A percentile compares a stretch with the other conserved stretches of the same genome.
Conservation (phyloP, 306 rosid genomes). For the Herpetospermum pedunculosum region DNA sequence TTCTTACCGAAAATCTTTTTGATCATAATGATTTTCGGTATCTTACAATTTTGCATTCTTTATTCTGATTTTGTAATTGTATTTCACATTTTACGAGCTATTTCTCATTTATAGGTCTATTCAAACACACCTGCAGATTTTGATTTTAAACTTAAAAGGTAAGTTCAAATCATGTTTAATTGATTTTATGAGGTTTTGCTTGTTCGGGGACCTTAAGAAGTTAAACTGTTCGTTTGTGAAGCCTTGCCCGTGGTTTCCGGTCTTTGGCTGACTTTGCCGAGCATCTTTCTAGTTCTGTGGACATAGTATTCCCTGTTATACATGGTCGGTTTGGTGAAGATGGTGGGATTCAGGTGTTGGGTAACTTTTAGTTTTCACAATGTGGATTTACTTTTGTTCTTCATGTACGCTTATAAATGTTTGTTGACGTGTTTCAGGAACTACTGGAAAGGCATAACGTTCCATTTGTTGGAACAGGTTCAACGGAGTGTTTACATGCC, state of each 20-base stretch:
- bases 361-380: slow-evolving; percentile 2
- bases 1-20: no score
- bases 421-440: slow-evolving; percentile 39
- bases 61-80: not conserved
- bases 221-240: slow-evolving; percentile 27
- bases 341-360: slow-evolving; percentile 81
- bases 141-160: slow-evolving; percentile 93
- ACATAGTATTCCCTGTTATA: slow-evolving; percentile 86
- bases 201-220: slow-evolving; percentile 5
- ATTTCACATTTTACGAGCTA: not conserved
- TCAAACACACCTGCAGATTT: slow-evolving; percentile 96
- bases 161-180: slow-evolving; percentile 4
- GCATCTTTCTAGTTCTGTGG: slow-evolving; percentile 71
- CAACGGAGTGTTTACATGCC: slow-evolving; percentile 68
- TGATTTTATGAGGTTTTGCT: slow-evolving; percentile 1
- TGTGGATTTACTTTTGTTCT: not conserved
- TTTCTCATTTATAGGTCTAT: slow-evolving; percentile 41
- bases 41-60: not conserved
- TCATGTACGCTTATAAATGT: not conserved
- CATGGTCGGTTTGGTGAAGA: slow-evolving; percentile 95
- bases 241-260: slow-evolving; percentile 81
- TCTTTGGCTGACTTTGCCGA: slow-evolving; percentile 60
- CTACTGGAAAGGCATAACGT: slow-evolving; percentile 62
- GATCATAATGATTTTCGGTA: not conserved
- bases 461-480: slow-evolving; percentile 93